Percentiles rank a stretch among this genome's conserved stretches.
Evolutionary conservation across 2,329 filamentous ascomycete genomes (phyloP).

Genomic region (Scleromitrula shiraiana): DNA sequence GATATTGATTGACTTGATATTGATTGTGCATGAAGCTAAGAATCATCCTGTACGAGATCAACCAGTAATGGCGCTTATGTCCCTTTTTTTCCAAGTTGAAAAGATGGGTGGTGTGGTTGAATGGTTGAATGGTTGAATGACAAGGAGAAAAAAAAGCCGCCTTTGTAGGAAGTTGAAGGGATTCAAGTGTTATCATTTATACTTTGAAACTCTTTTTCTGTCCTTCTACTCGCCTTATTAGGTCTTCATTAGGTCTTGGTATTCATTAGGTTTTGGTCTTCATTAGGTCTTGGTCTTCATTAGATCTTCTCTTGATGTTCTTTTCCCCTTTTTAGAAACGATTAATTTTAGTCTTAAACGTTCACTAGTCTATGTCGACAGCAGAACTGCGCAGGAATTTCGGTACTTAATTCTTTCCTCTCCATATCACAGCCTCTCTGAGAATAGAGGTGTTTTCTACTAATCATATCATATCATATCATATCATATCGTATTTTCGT

Average conservation of each 20-base stretch:
- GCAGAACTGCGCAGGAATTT: neutral
- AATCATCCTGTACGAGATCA: slow-evolving; percentile 1
- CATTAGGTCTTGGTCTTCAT: too few relatives aligned
- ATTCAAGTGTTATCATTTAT: too few relatives aligned
- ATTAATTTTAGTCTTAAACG: too few relatives aligned
- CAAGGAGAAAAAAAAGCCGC: neutral
- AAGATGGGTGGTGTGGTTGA: neutral
- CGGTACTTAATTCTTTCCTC: neutral
- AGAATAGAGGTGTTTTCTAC: slow-evolving; percentile 2
- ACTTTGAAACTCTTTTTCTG: too few relatives aligned
- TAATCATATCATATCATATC: too few relatives aligned
- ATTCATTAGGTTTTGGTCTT: too few relatives aligned
- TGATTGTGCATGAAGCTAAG: slow-evolving; percentile 6
- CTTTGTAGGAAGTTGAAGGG: too few relatives aligned
- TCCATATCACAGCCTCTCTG: slow-evolving; percentile 5
- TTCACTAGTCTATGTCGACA: neutral
- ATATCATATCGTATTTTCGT: too few relatives aligned
- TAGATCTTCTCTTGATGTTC: too few relatives aligned
- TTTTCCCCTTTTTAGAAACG: too few relatives aligned
- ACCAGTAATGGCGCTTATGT: slow-evolving; percentile 7
- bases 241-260: too few relatives aligned
- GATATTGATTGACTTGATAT: neutral
- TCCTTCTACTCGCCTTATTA: too few relatives aligned
- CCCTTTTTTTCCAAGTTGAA: neutral
- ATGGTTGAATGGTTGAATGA: neutral